Base-by-base conservation (phyloP, 2,329 filamentous ascomycete species). In the Talaromyces islandicus region DNA sequence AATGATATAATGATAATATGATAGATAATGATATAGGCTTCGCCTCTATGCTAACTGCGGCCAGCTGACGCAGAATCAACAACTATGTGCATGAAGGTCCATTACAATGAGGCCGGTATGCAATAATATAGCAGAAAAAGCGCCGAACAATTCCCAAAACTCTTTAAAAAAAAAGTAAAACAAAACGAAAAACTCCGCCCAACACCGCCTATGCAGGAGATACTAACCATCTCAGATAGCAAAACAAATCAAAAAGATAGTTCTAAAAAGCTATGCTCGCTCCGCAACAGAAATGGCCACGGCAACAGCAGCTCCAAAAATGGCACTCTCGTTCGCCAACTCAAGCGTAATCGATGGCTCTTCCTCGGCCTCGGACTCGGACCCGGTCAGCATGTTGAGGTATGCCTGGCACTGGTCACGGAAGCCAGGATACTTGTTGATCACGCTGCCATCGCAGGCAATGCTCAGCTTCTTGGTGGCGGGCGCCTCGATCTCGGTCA, bases 361-460 rank as follows among this genome's bases (percentile, higher is more conserved):
- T 59, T 25, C 55, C 54, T 9, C 60, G 60, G 57, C 30, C 66
- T 66, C 11, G 12, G n/a, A 3, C 69, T 71, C 64, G 21, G 73
- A n/a, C n/a, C n/a, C n/a, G n/a, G n/a, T 71, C 35, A 81, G 67
- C 52, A 75, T 67, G 63, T 79, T 71, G 41, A 81, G 67, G 54
- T 77, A 79, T 2, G 54, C 63, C 60, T 81, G 78, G 64, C 76
- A 79, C 38, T 72, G 69, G 43, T 74, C 71, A 54, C 74, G 71
- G 68, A 81, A 81, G 4, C 74, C 76, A 1, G 79, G 79, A 64
- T 81, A 81, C 63, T 80, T 81, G 67, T 79, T 78, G 59, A 81
- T 79, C 53, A 81, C 79, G 56, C 76, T 80, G n/a, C 79, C 79
- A 59, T 81, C 78, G 64, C 79, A 81, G n/a, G 78, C 79, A 55